phyloP scores from a whole-genome alignment of 495 filamentous ascomycete genomes.

The Penicillium macrosclerotiorum region DNA sequence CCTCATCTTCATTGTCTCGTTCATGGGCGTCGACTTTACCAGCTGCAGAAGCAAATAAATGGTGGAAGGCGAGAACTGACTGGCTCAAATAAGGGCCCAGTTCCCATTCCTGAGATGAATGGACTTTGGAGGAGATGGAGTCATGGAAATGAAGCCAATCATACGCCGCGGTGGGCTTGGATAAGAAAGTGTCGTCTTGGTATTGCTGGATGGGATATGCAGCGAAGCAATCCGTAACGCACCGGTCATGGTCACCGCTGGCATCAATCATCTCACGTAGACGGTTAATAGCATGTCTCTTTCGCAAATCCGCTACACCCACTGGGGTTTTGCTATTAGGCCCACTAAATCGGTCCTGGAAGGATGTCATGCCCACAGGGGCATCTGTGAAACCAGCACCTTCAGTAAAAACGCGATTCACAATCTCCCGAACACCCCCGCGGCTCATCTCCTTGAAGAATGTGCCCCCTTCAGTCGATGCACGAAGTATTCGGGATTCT shows the following conservation, averaged over 20 bases:
- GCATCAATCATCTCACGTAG: constrained; percentile 88
- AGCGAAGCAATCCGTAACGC: constrained; percentile 78
- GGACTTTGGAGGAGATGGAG: constrained; percentile 69
- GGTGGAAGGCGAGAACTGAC: constrained; percentile 84
- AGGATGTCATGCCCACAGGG: constrained; percentile 31
- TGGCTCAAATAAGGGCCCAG: constrained; percentile 79
- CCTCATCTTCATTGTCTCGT: constrained; percentile 46
- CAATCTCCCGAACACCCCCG: constrained; percentile 77
- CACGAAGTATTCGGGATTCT: constrained; percentile 70
- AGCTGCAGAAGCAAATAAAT: constrained; percentile 70
- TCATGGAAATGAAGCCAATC: constrained; percentile 97
- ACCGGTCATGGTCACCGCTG: constrained; percentile 82
- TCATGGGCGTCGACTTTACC: constrained; percentile 32
- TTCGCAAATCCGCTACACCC: constrained; percentile 70
- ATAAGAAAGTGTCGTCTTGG: constrained; percentile 88
- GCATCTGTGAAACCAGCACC: constrained; percentile 77
- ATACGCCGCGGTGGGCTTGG: constrained; percentile 81
- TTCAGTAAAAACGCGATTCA: constrained; percentile 81
- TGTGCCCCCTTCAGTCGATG: constrained; percentile 69
- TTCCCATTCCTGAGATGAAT: constrained; percentile 82
- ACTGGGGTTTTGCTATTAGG: constrained; percentile 28
- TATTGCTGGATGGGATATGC: constrained; percentile 82
- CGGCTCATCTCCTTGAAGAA: constrained; percentile 75
- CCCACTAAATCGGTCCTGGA: constrained; percentile 33
- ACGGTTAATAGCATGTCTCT: constrained; percentile 72